Percentiles rank a stretch among this genome's conserved stretches.
These are phyloP conservation scores for Penicillium crustosum DNA, from an alignment of 2,329 filamentous ascomycete species.

Conservation along the genomic window DNA sequence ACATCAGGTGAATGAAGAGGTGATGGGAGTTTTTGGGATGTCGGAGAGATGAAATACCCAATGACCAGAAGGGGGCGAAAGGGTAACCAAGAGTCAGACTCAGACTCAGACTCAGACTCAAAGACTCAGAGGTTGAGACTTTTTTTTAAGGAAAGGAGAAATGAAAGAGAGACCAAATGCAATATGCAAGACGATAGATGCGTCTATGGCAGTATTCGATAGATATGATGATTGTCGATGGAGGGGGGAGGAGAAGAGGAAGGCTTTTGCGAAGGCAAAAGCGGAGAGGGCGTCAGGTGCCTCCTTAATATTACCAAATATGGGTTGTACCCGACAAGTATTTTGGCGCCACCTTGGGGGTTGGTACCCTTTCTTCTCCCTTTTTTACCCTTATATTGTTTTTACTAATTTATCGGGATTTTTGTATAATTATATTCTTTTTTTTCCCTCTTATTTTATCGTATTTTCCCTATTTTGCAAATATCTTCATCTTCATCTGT, in stretches of 20 bases:
- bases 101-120: not conserved
- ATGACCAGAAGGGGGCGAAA: constrained; percentile 12
- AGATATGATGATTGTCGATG: constrained; percentile 14
- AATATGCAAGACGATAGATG: constrained; percentile 10
- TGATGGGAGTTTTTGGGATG: not conserved
- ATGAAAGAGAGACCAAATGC: constrained; percentile 9
- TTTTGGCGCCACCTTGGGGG: constrained; percentile 18
- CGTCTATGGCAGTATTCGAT: not conserved
- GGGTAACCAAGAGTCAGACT: not conserved
- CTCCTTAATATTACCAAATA: constrained; percentile 30
- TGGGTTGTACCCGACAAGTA: constrained; percentile 18
- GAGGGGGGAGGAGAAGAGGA: constrained; percentile 16
- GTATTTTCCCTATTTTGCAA: not conserved
- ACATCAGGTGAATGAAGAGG: constrained; percentile 20
- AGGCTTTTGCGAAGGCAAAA: constrained; percentile 24
- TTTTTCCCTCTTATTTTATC: constrained; percentile 2
- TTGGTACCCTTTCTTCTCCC: constrained; percentile 14
- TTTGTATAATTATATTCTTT: constrained; percentile 8
- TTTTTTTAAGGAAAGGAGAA: not conserved
- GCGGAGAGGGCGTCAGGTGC: constrained; percentile 33
- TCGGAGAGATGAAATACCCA: constrained; percentile 1
- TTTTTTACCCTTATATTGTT: constrained; percentile 9
- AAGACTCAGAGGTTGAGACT: not conserved
- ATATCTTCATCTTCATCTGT: not conserved
- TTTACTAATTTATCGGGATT: not conserved